A percentile compares a stretch with the other conserved stretches of the same genome.
Evolutionary conservation across 75 land plant genomes (phyloP).

Genomic region (Cupressus sempervirens): DNA sequence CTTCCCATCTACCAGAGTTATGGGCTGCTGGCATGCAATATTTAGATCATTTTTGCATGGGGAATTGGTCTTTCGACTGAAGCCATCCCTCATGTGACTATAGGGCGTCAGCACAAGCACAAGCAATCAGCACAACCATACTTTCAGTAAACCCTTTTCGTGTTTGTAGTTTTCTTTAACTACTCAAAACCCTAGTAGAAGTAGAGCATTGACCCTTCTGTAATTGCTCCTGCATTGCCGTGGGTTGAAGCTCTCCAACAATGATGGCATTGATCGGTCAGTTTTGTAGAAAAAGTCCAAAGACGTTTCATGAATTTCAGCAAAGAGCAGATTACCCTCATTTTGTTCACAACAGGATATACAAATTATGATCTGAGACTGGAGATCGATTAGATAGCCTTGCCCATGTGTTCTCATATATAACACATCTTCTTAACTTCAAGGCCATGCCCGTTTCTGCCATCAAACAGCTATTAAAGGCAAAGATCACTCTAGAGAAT

Average conservation of each 20-base stretch:
- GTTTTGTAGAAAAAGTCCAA: not conserved
- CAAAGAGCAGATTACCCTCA: constrained; percentile 42
- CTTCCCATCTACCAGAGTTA: no score
- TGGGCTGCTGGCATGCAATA: constrained; percentile 4
- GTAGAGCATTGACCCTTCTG: not conserved
- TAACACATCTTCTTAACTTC: no score
- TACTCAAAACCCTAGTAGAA: not conserved
- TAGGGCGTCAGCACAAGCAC: no score
- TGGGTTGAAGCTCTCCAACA: not conserved
- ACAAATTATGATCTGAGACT: constrained; percentile 41
- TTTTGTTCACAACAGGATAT: constrained; percentile 66
- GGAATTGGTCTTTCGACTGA: not conserved
- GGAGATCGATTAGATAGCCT: no score
- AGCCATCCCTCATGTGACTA: not conserved
- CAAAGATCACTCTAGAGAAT: no score
- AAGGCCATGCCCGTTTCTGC: no score
- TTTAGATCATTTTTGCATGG: not conserved
- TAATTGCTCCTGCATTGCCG: not conserved
- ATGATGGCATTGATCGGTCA: constrained; percentile 21
- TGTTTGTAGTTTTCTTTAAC: not conserved
- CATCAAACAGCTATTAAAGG: no score
- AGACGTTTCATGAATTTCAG: constrained; percentile 11
- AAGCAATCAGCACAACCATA: not conserved
- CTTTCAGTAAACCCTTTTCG: not conserved
- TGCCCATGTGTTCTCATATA: no score